Base-by-base conservation (phyloP, 108 stramenopile species). In the Phaeodactylum tricornutum region DNA sequence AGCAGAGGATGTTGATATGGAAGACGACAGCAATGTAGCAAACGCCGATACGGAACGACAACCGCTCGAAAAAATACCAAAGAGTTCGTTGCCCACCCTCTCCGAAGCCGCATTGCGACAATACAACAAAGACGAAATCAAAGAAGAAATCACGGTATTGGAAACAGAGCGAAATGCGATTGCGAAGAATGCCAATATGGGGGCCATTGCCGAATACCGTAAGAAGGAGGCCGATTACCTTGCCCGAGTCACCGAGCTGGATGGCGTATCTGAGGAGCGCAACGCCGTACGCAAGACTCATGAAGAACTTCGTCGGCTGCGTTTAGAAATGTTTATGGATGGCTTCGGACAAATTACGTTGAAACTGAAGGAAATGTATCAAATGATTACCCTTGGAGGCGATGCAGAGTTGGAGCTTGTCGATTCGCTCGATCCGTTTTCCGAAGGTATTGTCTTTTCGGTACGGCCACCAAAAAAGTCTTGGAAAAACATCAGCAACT, bases 341-440 rank as follows among this genome's bases (percentile, higher is more conserved):
- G 98, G 98, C 0, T 99, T 99, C 58, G 87, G 86, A 2, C 48
- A 56, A 11, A 99, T 99, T 62, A 92, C 96, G 17, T 71, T 97
- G 47, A 95, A 96, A 54, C 75, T 99, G 32, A 99, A 99, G 72
- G 98, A 99, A 55, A 99, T 99, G 98, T 99, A 99, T 62, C 96
- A 96, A 66, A 98, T 98, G 98, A 96, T 98, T 57, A 98, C 98
- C 23, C 78, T 98, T 7, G 98, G 98, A 5, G 98, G 98, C 9
- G 98, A 99, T 71, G 98, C 98, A 5, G 98, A 99, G 58, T 67
- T 99, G 20, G 98, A 99, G 69, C 84, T 99, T 47, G 93, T 99
- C 0, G 96, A 99, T 59, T 96, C 94, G 8, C 74, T 97, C 43
- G 98, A 99, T 76, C 98, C 98, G 22, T 99, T 99, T 71, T 90